Evolutionary conservation across 768 basidiomycete genomes (phyloP).

Genomic region (Scleroderma citrinum): DNA sequence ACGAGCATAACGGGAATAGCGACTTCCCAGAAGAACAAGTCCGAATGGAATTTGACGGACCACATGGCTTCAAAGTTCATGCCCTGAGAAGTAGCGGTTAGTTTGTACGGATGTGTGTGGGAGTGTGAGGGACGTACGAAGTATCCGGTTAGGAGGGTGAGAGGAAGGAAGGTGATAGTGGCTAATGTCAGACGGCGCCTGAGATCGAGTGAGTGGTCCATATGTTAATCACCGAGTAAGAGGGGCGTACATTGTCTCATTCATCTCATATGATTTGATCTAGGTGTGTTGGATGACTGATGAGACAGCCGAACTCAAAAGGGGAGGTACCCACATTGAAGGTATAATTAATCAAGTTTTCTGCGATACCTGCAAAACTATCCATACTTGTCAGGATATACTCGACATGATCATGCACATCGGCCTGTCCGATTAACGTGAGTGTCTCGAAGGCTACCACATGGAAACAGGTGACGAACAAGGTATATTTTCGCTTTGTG

Average conservation of each 20-base stretch:
- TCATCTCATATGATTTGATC: constrained; percentile 73
- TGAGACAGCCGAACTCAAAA: no score
- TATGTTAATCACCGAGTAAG: not conserved
- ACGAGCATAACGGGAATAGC: constrained; percentile 53
- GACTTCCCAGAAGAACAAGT: constrained; percentile 60
- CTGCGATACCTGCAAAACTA: constrained; percentile 65
- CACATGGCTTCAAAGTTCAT: constrained; percentile 60
- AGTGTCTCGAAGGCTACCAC: not conserved
- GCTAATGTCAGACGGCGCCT: constrained; percentile 63
- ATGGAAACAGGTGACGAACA: constrained; percentile 28
- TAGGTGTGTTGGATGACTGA: constrained; percentile 21
- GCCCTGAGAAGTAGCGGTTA: constrained; percentile 33
- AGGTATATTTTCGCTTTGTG: constrained; percentile 66
- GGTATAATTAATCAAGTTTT: constrained; percentile 67
- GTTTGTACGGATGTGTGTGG: constrained; percentile 15
- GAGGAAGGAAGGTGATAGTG: constrained; percentile 65
- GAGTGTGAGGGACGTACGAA: constrained; percentile 41
- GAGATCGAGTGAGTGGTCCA: no score
- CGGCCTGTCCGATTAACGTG: constrained; percentile 40
- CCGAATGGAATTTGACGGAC: constrained; percentile 40
- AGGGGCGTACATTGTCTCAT: constrained; percentile 57
- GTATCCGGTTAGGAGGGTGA: constrained; percentile 67
- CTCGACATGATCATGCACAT: constrained; percentile 74
- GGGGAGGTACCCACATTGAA: constrained; percentile 52
- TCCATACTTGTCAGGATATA: constrained; percentile 64